Conservation (phyloP, 441 rosid species). For the Arabidopsis lyrata region DNA sequence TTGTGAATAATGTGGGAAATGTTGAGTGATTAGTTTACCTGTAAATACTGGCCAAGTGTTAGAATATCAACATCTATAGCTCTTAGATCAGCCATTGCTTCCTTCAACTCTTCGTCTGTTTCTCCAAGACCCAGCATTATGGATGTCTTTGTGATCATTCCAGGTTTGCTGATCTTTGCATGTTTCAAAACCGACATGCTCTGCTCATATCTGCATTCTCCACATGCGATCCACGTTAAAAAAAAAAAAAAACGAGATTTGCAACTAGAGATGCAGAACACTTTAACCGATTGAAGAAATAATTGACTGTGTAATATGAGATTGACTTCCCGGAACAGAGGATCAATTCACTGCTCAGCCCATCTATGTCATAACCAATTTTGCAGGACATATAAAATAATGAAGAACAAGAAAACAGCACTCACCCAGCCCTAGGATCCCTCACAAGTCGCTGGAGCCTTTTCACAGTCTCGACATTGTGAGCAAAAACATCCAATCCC, state of each 20-base stretch:
- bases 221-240: neutral
- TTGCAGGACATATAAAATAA: neutral
- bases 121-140: constrained; percentile 99
- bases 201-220: constrained; percentile 82
- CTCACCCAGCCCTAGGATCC: constrained; percentile 98
- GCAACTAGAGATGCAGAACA: constrained; percentile 8
- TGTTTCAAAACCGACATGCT: constrained; percentile 88
- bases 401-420: constrained; percentile 19
- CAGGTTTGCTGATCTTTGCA: constrained; percentile 81
- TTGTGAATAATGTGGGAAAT: neutral
- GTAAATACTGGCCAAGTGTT: constrained; percentile 97
- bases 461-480: constrained; percentile 93
- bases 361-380: constrained; percentile 6
- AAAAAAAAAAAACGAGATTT: neutral
- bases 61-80: constrained; percentile 90
- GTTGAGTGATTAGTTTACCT: constrained; percentile 51
- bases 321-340: constrained; percentile 1
- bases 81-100: constrained; percentile 90
- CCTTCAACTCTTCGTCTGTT: constrained; percentile 85
- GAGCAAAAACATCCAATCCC: constrained; percentile 96
- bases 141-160: constrained; percentile 91
- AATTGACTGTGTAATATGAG: constrained; percentile 3
- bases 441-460: constrained; percentile 95
- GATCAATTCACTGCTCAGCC: constrained; percentile 8
- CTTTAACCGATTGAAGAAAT: neutral